Conservation (phyloP, 768 basidiomycete genomes). For the Leucosporidium scottii region DNA sequence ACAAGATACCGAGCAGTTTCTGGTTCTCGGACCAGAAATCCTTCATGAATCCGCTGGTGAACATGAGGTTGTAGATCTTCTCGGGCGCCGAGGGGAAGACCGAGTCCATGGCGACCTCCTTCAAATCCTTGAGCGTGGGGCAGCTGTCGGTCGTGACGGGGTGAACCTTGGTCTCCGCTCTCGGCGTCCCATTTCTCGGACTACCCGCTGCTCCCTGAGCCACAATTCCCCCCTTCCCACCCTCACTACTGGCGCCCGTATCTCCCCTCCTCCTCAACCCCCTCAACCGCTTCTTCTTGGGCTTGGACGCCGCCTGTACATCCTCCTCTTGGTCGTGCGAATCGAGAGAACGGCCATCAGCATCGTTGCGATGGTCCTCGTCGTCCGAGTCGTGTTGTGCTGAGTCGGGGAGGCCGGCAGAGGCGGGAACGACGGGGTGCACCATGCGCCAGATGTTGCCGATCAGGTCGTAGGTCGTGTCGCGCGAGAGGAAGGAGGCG, state of each 20-base stretch:
- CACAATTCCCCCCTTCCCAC: neutral
- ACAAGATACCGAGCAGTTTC: conserved; percentile 67
- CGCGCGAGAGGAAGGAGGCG: conserved; percentile 90
- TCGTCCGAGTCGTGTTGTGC: conserved; percentile 7
- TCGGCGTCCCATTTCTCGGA: neutral
- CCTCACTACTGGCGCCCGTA: conserved; percentile 3
- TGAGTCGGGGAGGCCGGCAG: conserved; percentile 34
- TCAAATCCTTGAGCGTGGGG: conserved; percentile 28
- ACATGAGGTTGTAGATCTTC: conserved; percentile 90
- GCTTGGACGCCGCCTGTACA: neutral
- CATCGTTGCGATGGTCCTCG: conserved; percentile 23
- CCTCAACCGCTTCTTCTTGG: conserved; percentile 6
- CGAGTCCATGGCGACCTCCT: conserved; percentile 54
- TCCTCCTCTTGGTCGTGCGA: conserved; percentile 13
- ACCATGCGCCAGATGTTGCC: conserved; percentile 91
- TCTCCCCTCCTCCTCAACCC: conserved; percentile 19
- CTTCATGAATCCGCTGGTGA: conserved; percentile 69
- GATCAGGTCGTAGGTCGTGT: conserved; percentile 93
- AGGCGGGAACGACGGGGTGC: conserved; percentile 55
- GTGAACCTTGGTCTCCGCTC: conserved; percentile 10
- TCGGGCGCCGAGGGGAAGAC: conserved; percentile 86
- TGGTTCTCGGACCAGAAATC: conserved; percentile 86
- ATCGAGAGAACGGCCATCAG: conserved; percentile 27
- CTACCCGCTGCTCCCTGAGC: neutral
- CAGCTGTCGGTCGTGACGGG: conserved; percentile 23